A percentile compares a stretch with the other conserved stretches of the same genome.
These are phyloP conservation scores for Cymbidium sinense DNA, from an alignment of 106 monocot genomes.

Conservation along the genomic window DNA sequence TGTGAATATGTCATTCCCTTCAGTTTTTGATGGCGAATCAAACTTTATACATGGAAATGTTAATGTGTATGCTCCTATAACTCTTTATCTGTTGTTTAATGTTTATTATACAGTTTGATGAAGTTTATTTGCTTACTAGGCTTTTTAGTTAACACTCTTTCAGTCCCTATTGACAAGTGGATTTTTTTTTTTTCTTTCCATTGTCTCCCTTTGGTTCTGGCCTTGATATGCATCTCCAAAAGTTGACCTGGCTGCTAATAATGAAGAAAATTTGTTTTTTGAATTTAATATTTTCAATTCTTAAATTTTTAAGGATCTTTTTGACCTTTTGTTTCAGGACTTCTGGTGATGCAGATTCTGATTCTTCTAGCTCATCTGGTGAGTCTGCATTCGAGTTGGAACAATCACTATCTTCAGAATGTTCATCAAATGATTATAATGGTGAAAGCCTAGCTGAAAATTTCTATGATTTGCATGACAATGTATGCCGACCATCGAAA, in stretches of 20 bases:
- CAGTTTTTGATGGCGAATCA: constrained; percentile 15
- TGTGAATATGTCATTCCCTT: constrained; percentile 3
- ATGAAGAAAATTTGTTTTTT: constrained; percentile 1
- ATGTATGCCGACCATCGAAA: constrained; percentile 11
- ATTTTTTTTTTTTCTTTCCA: not conserved
- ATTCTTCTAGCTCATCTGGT: constrained; percentile 35
- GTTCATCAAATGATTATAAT: constrained; percentile 39
- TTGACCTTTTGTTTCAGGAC: constrained; percentile 31
- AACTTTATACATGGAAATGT: constrained; percentile 12
- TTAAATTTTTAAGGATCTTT: not conserved
- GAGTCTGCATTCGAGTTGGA: constrained; percentile 37
- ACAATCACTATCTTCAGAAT: constrained; percentile 35
- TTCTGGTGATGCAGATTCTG: constrained; percentile 29
- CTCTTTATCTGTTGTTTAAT: not conserved
- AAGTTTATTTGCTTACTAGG: not conserved
- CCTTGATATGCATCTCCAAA: not conserved
- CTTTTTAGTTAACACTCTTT: not conserved
- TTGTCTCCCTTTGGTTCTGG: not conserved
- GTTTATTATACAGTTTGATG: not conserved
- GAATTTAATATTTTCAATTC: not conserved
- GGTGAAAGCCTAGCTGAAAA: constrained; percentile 22
- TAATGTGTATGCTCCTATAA: constrained; percentile 25
- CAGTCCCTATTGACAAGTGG: not conserved
- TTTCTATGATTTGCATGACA: constrained; percentile 10
- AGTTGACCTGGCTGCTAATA: not conserved